phyloP scores from a whole-genome alignment of 1,284 basidiomycete genomes.

The Leccinum fallax region DNA sequence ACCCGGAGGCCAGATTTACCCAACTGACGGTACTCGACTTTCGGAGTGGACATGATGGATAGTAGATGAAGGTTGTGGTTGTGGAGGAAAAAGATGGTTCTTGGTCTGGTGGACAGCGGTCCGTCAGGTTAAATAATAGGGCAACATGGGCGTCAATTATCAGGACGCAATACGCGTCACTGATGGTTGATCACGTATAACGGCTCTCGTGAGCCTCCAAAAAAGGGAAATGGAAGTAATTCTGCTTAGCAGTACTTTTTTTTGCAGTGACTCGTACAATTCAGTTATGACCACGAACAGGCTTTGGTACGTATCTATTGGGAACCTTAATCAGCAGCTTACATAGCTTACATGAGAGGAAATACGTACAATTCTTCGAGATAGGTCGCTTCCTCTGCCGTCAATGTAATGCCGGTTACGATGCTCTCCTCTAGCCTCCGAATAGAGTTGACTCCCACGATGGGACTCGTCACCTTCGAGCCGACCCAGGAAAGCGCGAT shows the following conservation, averaged over 20 bases:
- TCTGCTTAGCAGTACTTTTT: slow-evolving; percentile 15
- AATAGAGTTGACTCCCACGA: slow-evolving; percentile 33
- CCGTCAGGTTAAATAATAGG: not conserved
- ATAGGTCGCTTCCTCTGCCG: slow-evolving; percentile 29
- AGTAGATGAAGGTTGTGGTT: slow-evolving; percentile 15
- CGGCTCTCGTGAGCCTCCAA: not conserved
- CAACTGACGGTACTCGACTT: not conserved
- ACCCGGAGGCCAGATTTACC: not conserved
- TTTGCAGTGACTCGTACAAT: not conserved
- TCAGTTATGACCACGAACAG: slow-evolving; percentile 23
- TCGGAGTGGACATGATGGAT: not conserved
- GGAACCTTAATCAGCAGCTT: not conserved
- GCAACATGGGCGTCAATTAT: not conserved
- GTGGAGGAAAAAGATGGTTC: no score
- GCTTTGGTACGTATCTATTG: slow-evolving; percentile 24
- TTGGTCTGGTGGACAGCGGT: not conserved
- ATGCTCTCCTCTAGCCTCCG: not conserved
- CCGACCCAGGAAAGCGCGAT: slow-evolving; percentile 2
- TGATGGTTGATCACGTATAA: not conserved
- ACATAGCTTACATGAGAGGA: not conserved
- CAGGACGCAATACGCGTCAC: not conserved
- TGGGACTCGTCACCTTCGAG: slow-evolving; percentile 42
- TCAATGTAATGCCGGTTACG: not conserved
- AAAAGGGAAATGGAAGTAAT: not conserved
- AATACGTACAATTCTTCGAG: slow-evolving; percentile 35